Evolutionary conservation across 768 basidiomycete genomes (phyloP).

Genomic region (Lenzites betulinus): DNA sequence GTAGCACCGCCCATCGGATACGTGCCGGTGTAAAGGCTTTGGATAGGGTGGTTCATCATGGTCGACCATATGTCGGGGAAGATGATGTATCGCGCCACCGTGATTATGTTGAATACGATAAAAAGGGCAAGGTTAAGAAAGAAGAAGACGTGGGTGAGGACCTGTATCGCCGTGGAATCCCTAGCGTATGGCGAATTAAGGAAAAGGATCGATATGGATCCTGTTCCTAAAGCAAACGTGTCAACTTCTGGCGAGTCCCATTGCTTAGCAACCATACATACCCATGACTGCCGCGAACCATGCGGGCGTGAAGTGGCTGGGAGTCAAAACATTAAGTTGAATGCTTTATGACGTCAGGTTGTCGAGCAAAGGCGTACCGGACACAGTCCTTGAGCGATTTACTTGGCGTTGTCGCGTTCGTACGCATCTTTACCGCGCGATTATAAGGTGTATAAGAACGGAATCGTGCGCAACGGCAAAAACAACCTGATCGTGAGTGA

Average conservation of each 20-base stretch:
- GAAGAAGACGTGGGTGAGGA: conserved; percentile 53
- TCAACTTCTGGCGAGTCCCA: not conserved
- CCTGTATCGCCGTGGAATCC: conserved; percentile 41
- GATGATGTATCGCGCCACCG: conserved; percentile 51
- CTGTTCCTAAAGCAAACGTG: conserved; percentile 38
- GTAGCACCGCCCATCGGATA: conserved; percentile 65
- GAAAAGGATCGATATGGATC: conserved; percentile 57
- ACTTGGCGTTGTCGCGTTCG: conserved; percentile 11
- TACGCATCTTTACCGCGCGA: not conserved
- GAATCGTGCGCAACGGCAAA: not conserved
- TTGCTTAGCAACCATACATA: conserved; percentile 20
- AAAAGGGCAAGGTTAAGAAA: conserved; percentile 61
- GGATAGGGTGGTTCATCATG: conserved; percentile 51
- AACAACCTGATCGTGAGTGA: not conserved
- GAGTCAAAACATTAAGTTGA: not conserved
- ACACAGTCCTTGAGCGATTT: conserved; percentile 40
- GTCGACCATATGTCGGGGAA: conserved; percentile 54
- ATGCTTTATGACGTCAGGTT: not conserved
- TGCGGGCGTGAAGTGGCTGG: conserved; percentile 53
- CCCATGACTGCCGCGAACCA: conserved; percentile 62
- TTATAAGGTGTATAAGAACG: not conserved
- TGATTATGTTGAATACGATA: conserved; percentile 46
- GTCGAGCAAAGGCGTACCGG: conserved; percentile 26
- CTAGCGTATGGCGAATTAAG: conserved; percentile 57
- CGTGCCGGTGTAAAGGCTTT: conserved; percentile 50